Base-by-base conservation (phyloP, 129 eudicot species). In the Tanacetum coccineum region DNA sequence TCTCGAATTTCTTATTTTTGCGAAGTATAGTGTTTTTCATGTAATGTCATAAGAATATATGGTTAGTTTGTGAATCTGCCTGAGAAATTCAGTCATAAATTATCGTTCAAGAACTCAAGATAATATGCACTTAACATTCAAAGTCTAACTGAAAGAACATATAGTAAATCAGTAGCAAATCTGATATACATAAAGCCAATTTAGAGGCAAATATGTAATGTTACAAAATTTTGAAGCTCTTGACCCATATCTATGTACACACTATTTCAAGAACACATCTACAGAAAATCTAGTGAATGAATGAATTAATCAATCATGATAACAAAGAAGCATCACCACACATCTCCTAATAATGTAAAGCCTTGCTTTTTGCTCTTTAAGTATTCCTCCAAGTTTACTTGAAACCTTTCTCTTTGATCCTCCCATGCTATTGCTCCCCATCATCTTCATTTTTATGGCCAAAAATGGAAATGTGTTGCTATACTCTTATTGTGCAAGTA, bases 241-340 rank as follows among this genome's bases (percentile, higher is more conserved):
- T 68, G 13, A 76, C 65, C 56, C 65, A 53, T 75, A 68, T 76
- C 80, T 69, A 76, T 76, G 18, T 76, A 76, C 75, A 68, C 52
- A 76, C 40, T 52, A 54, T 69, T 62, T 69, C 3, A 51, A 76
- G 44, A 76, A 68, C 65, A 68, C 60, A 69, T 62, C 48, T 59
- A 50, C 12, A 25, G 54, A 68, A 73, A 64, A 60, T 62, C 51
- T 59, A 66, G 72, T 26, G 42, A 65, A 44, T 9, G 5, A 63
- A 40, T 18, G 14, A 36, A 58, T 22, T 48, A 25, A 1, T 36
- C 53, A 93, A 72, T 93, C 98, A 77, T 93, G 98, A 76, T 90
- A 93, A 60, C 98, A 93, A 55, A 93, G 86, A 55, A 93, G 96
- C 95, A 93, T 88, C 74, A 88, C 95, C 22, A 93, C 96, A 78